Evolutionary conservation across 2,329 filamentous ascomycete genomes (phyloP).

Genomic region (Stachybotrys chartarum): DNA sequence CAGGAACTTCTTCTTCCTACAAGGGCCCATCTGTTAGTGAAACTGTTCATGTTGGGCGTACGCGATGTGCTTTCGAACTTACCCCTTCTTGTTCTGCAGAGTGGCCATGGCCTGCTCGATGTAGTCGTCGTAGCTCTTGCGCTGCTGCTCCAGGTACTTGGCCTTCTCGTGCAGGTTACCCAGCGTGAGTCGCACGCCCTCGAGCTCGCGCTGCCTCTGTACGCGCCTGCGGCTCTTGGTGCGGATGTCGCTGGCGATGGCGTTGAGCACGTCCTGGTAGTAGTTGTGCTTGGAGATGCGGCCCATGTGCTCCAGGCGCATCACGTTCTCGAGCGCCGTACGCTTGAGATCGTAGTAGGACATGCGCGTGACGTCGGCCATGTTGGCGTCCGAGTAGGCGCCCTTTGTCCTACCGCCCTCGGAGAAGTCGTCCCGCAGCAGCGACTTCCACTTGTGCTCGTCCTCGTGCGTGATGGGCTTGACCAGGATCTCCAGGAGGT

Average conservation of each 20-base stretch:
- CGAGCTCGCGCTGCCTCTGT: slow-evolving; percentile 84
- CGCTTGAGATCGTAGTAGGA: slow-evolving; percentile 89
- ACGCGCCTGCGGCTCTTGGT: slow-evolving; percentile 92
- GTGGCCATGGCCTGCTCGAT: slow-evolving; percentile 98
- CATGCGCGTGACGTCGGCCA: slow-evolving; percentile 85
- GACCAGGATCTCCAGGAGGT: slow-evolving; percentile 91
- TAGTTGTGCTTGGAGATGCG: slow-evolving; percentile 85
- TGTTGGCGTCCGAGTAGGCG: slow-evolving; percentile 83
- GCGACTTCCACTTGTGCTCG: slow-evolving; percentile 75
- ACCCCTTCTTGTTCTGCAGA: slow-evolving; percentile 92
- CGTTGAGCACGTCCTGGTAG: slow-evolving; percentile 97
- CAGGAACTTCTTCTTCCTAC: slow-evolving; percentile 81
- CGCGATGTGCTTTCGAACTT: slow-evolving; percentile 21
- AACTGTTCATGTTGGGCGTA: background rate
- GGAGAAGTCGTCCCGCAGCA: slow-evolving; percentile 74
- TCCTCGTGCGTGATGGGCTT: slow-evolving; percentile 84
- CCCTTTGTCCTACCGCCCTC: slow-evolving; percentile 63
- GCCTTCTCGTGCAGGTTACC: slow-evolving; percentile 77
- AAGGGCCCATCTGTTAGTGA: slow-evolving; percentile 6
- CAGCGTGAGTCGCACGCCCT: slow-evolving; percentile 71
- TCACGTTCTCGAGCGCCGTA: slow-evolving; percentile 87
- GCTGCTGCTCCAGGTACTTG: slow-evolving; percentile 85
- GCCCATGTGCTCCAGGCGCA: slow-evolving; percentile 78
- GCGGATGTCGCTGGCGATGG: slow-evolving; percentile 91
- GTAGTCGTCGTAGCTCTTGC: slow-evolving; percentile 98